Conservation (phyloP, 768 basidiomycete genomes). For the Amanita subjunquillea region DNA sequence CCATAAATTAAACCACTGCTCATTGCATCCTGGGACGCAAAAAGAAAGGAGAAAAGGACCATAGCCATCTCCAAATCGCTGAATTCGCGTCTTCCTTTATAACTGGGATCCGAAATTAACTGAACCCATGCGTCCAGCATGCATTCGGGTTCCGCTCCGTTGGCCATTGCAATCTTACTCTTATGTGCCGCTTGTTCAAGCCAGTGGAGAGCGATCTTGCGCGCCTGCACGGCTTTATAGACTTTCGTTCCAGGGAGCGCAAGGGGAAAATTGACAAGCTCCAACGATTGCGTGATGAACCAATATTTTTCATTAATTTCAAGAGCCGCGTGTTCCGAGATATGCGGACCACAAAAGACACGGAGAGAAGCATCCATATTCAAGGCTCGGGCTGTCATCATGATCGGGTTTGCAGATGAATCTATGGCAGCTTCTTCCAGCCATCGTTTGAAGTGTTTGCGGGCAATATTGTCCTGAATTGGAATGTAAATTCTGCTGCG, state of each 20-base stretch:
- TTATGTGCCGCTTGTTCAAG: slow-evolving; percentile 68
- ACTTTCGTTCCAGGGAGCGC: slow-evolving; percentile 94
- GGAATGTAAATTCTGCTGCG: slow-evolving; percentile 55
- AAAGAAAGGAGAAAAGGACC: slow-evolving; percentile 94
- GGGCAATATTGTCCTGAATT: slow-evolving; percentile 77
- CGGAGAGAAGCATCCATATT: slow-evolving; percentile 97
- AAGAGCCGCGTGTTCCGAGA: slow-evolving; percentile 64
- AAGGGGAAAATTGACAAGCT: slow-evolving; percentile 98
- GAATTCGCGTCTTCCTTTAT: slow-evolving; percentile 80
- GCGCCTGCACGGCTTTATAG: slow-evolving; percentile 84
- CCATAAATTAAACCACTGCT: slow-evolving; percentile 91
- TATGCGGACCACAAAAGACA: slow-evolving; percentile 90
- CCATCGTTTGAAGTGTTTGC: slow-evolving; percentile 71
- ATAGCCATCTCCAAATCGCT: slow-evolving; percentile 93
- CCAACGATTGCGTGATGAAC: slow-evolving; percentile 89
- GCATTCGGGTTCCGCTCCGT: slow-evolving; percentile 74
- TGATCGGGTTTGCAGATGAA: slow-evolving; percentile 48
- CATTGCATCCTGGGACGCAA: slow-evolving; percentile 98
- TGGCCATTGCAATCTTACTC: slow-evolving; percentile 76
- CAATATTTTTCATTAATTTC: slow-evolving; percentile 94
- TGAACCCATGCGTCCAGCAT: slow-evolving; percentile 90
- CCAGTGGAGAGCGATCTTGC: slow-evolving; percentile 77
- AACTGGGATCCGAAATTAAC: slow-evolving; percentile 51
- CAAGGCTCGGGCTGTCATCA: slow-evolving; percentile 86
- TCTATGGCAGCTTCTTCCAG: slow-evolving; percentile 42